Evolutionary conservation across 177 flowering plant species (phyloP).

Genomic region (Vitis hybrid): DNA sequence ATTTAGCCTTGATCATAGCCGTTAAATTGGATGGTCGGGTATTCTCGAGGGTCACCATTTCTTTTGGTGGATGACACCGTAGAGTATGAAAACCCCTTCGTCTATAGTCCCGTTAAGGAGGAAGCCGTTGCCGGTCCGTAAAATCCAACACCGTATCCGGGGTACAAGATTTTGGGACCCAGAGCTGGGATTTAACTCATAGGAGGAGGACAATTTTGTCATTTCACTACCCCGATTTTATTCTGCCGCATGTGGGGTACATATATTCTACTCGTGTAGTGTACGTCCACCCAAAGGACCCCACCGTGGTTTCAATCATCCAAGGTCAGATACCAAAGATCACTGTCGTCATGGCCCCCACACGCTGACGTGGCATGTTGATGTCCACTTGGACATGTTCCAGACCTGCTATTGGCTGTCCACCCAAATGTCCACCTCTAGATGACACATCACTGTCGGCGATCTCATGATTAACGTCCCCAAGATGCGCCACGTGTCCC

Average conservation of each 20-base stretch:
- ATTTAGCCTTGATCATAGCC: too few species aligned
- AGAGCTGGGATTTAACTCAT: background rate
- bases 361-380: slow-evolving; percentile 12
- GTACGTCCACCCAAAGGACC: slow-evolving; percentile 3
- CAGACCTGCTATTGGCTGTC: slow-evolving; percentile 31
- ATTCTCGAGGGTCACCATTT: too few species aligned
- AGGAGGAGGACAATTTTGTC: slow-evolving; percentile 6
- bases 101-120: too few species aligned
- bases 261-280: background rate
- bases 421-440: background rate
- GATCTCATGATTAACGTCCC: background rate
- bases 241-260: background rate
- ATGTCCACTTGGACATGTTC: slow-evolving; percentile 38
- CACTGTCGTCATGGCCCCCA: background rate
- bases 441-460: slow-evolving; percentile 24
- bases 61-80: too few species aligned
- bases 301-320: background rate
- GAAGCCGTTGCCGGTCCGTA: background rate
- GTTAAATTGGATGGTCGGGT: too few species aligned
- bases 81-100: too few species aligned
- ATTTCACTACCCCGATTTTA: slow-evolving; percentile 2
- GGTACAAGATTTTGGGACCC: slow-evolving; percentile 8
- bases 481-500: slow-evolving; percentile 23
- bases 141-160: slow-evolving; percentile 5
- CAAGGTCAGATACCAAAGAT: background rate